These are phyloP conservation scores for Dactylellina parvicollis DNA, from an alignment of 2,329 filamentous ascomycete species.

Conservation along the genomic window DNA sequence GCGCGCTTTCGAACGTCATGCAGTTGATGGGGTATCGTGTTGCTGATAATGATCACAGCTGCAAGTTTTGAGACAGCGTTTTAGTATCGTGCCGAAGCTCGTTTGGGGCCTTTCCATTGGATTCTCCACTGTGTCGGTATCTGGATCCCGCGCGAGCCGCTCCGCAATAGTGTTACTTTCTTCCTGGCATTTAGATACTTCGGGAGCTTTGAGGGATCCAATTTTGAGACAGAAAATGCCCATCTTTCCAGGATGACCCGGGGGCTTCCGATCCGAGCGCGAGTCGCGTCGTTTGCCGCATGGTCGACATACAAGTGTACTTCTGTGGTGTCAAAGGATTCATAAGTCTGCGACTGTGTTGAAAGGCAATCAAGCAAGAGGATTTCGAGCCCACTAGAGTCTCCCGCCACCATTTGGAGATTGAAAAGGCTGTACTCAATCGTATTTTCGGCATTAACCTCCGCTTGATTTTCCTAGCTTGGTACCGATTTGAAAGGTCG, in stretches of 20 bases:
- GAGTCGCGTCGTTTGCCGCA: conserved; percentile 8
- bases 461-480: no score
- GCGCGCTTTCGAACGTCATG: neutral
- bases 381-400: no score
- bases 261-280: neutral
- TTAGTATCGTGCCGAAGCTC: neutral
- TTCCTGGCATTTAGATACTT: no score
- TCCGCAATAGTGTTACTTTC: neutral
- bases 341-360: neutral
- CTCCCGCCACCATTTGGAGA: no score
- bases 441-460: no score
- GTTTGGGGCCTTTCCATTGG: neutral
- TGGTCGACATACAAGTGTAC: neutral
- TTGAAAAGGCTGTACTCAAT: no score
- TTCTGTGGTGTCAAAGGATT: no score
- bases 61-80: neutral
- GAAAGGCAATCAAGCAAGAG: neutral
- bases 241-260: neutral
- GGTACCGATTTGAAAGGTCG: no score
- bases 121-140: neutral
- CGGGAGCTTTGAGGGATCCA: no score
- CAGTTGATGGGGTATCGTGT: neutral
- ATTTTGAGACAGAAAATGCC: no score
- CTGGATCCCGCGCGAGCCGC: conserved; percentile 6
- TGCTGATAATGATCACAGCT: neutral